Evolutionary conservation across 495 filamentous ascomycete species (phyloP).

Genomic region (Apiosordaria backusii): DNA sequence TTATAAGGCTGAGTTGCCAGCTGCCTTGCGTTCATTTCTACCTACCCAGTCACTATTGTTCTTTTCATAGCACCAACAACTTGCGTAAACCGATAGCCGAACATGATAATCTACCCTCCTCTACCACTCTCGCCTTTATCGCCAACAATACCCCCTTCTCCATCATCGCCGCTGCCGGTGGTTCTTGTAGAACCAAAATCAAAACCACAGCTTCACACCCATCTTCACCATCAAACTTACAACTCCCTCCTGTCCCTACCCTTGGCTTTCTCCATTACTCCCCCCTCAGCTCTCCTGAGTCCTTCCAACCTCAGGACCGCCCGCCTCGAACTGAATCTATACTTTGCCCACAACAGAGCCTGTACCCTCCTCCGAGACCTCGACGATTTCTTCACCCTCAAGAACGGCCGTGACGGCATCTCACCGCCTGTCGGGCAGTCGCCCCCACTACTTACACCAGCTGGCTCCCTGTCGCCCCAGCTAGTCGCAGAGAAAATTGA

Average conservation of each 20-base stretch:
- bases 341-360: conserved; percentile 32
- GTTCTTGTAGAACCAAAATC: conserved; percentile 7
- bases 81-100: too few species aligned
- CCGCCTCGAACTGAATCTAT: conserved; percentile 21
- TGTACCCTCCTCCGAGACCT: conserved; percentile 30
- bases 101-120: conserved; percentile 3
- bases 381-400: conserved; percentile 26
- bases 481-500: not conserved
- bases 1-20: not conserved
- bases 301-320: not conserved
- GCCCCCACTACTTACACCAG: not conserved
- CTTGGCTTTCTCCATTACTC: conserved; percentile 8
- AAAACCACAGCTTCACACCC: conserved; percentile 33
- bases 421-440: not conserved
- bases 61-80: not conserved
- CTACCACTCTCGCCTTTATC: not conserved
- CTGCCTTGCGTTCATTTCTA: too few species aligned
- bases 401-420: not conserved
- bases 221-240: conserved; percentile 32
- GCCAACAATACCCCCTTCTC: not conserved
- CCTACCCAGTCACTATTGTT: not conserved
- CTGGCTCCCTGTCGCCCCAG: not conserved
- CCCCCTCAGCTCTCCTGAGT: not conserved
- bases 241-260: conserved; percentile 27
- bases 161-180: not conserved